Evolutionary conservation across 1,284 basidiomycete species (phyloP).

Genomic region (Boletus semigastroideus): DNA sequence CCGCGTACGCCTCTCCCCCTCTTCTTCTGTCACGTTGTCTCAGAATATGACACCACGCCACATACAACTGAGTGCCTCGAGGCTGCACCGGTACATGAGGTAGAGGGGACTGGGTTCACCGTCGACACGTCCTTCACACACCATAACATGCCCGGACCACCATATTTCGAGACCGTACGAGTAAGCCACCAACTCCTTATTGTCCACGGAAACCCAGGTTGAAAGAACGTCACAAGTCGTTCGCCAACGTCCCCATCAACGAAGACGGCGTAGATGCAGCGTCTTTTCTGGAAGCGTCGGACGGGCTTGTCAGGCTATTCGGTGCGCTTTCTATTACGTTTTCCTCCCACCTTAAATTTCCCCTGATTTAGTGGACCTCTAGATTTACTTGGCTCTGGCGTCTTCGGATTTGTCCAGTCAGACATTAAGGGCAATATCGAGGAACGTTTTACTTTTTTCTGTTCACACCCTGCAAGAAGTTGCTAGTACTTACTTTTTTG

Average conservation of each 20-base stretch:
- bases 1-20: conserved; percentile 1
- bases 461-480: conserved; percentile 14
- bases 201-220: neutral
- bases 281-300: conserved; percentile 85
- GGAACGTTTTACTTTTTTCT: conserved; percentile 43
- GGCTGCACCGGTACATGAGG: conserved; percentile 27
- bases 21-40: conserved; percentile 23
- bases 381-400: conserved; percentile 87
- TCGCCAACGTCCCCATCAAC: conserved; percentile 79
- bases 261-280: conserved; percentile 80
- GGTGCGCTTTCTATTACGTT: conserved; percentile 50
- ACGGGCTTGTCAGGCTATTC: conserved; percentile 89
- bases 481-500: conserved; percentile 14
- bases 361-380: conserved; percentile 14
- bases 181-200: conserved; percentile 35
- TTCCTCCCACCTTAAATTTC: conserved; percentile 1
- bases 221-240: conserved; percentile 58
- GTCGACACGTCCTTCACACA: conserved; percentile 7
- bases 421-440: conserved; percentile 90
- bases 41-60: conserved; percentile 24
- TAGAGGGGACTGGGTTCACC: conserved; percentile 9
- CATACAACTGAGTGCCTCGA: conserved; percentile 30
- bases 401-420: conserved; percentile 89
- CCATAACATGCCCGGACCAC: conserved; percentile 35
- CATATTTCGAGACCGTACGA: conserved; percentile 83